Evolutionary conservation across 306 rosid genomes (phyloP).

Genomic region (apple (Malus domestica)): DNA sequence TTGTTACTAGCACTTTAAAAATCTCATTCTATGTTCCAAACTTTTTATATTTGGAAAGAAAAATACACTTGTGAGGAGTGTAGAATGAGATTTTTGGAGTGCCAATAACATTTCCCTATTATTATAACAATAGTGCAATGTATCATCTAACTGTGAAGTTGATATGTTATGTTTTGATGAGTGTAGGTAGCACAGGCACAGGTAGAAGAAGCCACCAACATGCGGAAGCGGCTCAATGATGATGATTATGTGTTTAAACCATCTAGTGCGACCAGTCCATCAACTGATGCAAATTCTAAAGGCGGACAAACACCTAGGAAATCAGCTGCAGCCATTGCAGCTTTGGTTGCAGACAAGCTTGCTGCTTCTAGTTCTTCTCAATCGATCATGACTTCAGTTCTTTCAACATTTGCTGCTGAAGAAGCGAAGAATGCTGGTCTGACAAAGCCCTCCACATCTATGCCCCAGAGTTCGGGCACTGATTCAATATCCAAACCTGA

Average conservation of each 20-base stretch:
- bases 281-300: constrained; percentile 30
- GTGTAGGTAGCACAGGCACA: constrained; percentile 80
- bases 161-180: constrained; percentile 2
- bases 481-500: constrained; percentile 45
- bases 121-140: neutral
- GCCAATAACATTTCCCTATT: too few relatives aligned
- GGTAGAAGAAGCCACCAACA: constrained; percentile 71
- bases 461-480: constrained; percentile 11
- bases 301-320: constrained; percentile 42
- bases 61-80: too few relatives aligned
- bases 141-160: neutral
- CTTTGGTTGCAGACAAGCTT: constrained; percentile 91
- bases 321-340: constrained; percentile 89
- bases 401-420: constrained; percentile 82
- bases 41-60: too few relatives aligned
- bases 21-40: too few relatives aligned
- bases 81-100: too few relatives aligned
- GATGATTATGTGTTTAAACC: constrained; percentile 49
- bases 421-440: constrained; percentile 70
- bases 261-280: constrained; percentile 25
- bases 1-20: too few relatives aligned
- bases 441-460: constrained; percentile 19
- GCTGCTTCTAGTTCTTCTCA: constrained; percentile 90
- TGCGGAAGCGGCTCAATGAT: constrained; percentile 56
- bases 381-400: constrained; percentile 81